A percentile compares a stretch with the other conserved stretches of the same genome.
These are phyloP conservation scores for Pseudomonodictys pantanalensis DNA, from an alignment of 495 filamentous ascomycete genomes.

Conservation along the genomic window DNA sequence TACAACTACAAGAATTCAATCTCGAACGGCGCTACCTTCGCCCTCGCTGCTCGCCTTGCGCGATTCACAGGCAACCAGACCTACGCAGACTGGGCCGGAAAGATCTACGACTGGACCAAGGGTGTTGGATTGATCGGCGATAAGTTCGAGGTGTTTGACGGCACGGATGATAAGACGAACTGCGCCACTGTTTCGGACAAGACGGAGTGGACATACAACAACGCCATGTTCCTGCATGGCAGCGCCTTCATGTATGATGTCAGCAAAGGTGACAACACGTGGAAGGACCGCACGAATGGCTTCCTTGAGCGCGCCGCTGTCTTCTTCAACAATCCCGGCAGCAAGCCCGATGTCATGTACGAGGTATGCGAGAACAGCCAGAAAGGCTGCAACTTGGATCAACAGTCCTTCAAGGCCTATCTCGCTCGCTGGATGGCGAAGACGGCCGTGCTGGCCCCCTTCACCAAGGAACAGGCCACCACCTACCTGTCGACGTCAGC, in stretches of 20 bases:
- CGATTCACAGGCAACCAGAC: slow-evolving; percentile 63
- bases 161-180: slow-evolving; percentile 36
- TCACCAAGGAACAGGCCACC: slow-evolving; percentile 37
- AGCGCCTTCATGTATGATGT: slow-evolving; percentile 72
- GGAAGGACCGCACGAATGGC: slow-evolving; percentile 35
- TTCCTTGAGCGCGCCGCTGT: slow-evolving; percentile 33
- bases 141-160: slow-evolving; percentile 41
- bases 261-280: slow-evolving; percentile 34
- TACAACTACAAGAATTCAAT: slow-evolving; percentile 69
- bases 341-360: slow-evolving; percentile 45
- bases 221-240: slow-evolving; percentile 62
- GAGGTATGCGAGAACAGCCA: slow-evolving; percentile 43
- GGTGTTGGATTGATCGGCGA: slow-evolving; percentile 35
- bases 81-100: slow-evolving; percentile 48
- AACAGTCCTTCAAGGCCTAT: slow-evolving; percentile 48
- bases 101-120: slow-evolving; percentile 39
- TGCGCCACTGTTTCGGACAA: slow-evolving; percentile 37
- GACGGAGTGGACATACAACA: slow-evolving; percentile 64
- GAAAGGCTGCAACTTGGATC: slow-evolving; percentile 44
- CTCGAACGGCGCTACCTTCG: slow-evolving; percentile 67
- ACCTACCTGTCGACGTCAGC: slow-evolving; percentile 39
- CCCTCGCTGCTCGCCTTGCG: slow-evolving; percentile 64
- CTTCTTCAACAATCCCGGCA: slow-evolving; percentile 43
- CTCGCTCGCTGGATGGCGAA: slow-evolving; percentile 47
- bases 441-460: slow-evolving; percentile 43